A percentile compares a stretch with the other conserved stretches of the same genome.
phyloP scores from a whole-genome alignment of 345 rosid species.

The Eutrema heterophyllum region DNA sequence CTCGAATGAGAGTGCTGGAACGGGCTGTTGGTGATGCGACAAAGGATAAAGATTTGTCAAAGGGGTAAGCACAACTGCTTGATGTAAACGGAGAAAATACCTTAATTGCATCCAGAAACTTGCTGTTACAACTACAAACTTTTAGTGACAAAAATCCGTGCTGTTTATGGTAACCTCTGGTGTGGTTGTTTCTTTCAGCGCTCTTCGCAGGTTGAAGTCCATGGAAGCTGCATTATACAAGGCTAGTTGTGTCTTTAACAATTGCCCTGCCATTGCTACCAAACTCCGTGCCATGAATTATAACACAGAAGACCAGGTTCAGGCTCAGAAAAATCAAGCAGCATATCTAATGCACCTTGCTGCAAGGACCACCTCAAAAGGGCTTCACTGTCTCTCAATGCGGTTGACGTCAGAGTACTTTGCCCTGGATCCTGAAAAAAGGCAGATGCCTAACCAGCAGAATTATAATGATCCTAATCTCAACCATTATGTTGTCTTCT shows the following conservation, averaged over 20 bases:
- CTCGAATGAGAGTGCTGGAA: slow-evolving; percentile 67
- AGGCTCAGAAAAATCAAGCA: slow-evolving; percentile 59
- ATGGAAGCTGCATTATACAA: slow-evolving; percentile 55
- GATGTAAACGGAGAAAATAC: slow-evolving; percentile 5
- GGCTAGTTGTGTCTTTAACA: slow-evolving; percentile 50
- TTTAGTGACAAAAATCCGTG: background rate
- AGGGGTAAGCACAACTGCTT: slow-evolving; percentile 42
- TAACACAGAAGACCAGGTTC: slow-evolving; percentile 73
- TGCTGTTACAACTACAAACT: slow-evolving; percentile 3
- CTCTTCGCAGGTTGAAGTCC: slow-evolving; percentile 57
- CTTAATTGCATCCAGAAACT: background rate
- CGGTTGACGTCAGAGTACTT: slow-evolving; percentile 76
- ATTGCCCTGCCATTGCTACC: slow-evolving; percentile 60
- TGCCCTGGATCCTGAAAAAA: slow-evolving; percentile 56
- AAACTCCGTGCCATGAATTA: slow-evolving; percentile 75
- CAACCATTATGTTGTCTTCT: slow-evolving; percentile 75
- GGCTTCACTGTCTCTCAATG: slow-evolving; percentile 91
- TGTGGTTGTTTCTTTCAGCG: slow-evolving; percentile 43
- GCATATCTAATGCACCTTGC: slow-evolving; percentile 75
- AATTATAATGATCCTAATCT: slow-evolving; percentile 46
- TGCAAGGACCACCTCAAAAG: slow-evolving; percentile 85
- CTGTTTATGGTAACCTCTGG: slow-evolving; percentile 11
- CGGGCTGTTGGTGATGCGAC: slow-evolving; percentile 49
- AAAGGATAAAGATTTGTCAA: slow-evolving; percentile 72
- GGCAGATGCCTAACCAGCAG: slow-evolving; percentile 62